Evolutionary conservation across 805 yeast genomes (phyloP).

Genomic region (Zygotorulaspora sp.): DNA sequence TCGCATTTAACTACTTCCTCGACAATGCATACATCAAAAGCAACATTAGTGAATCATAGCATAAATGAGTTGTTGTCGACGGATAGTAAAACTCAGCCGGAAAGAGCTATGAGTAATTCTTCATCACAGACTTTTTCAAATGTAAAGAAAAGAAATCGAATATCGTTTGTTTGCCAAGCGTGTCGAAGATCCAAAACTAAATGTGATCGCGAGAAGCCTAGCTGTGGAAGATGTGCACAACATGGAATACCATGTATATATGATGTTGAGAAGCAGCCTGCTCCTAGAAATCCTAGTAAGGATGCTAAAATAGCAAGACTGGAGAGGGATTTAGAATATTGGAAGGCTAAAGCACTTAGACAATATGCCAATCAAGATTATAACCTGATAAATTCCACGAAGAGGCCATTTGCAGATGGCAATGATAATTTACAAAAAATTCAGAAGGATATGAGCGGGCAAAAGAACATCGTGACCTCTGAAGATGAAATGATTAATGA

Average conservation of each 20-base stretch:
- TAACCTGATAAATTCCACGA: not conserved
- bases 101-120: not conserved
- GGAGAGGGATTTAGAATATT: slow-evolving; percentile 31
- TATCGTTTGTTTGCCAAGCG: slow-evolving; percentile 35
- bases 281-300: slow-evolving; percentile 33
- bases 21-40: not conserved
- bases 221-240: slow-evolving; percentile 30
- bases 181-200: slow-evolving; percentile 34
- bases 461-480: not conserved
- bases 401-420: slow-evolving; percentile 4
- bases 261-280: slow-evolving; percentile 30
- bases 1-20: too few relatives aligned
- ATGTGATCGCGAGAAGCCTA: slow-evolving; percentile 34
- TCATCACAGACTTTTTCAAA: slow-evolving; percentile 6
- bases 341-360: slow-evolving; percentile 27
- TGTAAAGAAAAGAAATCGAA: slow-evolving; percentile 27
- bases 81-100: not conserved
- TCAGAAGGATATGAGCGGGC: not conserved
- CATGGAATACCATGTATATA: slow-evolving; percentile 29
- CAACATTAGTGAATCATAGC: not conserved
- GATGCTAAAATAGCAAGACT: slow-evolving; percentile 31
- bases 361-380: not conserved
- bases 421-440: not conserved
- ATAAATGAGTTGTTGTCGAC: not conserved
- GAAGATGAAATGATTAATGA: slow-evolving; percentile 11